Percentiles rank a stretch among this genome's conserved stretches.
Conservation (phyloP, 169 alveolate genomes). For the Perkinsus olseni region DNA sequence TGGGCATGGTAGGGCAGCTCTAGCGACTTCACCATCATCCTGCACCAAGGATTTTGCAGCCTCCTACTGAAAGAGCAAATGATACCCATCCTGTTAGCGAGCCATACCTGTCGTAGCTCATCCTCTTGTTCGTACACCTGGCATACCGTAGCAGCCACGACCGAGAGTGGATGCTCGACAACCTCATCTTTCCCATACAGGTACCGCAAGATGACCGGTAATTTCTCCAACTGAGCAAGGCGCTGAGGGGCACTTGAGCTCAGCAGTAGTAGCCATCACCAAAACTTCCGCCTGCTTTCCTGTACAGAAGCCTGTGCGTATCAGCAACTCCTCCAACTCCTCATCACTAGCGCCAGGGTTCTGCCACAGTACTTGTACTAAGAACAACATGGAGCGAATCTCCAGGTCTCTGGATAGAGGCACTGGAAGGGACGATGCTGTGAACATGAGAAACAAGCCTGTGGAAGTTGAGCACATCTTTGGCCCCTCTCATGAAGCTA, state of each 20-base stretch:
- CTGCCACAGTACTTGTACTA: not conserved
- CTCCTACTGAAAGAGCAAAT: not conserved
- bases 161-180: not conserved
- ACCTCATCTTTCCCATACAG: not conserved
- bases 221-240: not conserved
- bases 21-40: no score
- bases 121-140: not conserved
- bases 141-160: not conserved
- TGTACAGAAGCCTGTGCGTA: not conserved
- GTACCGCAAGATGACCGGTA: not conserved
- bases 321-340: not conserved
- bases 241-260: no score
- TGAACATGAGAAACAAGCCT: not conserved
- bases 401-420: not conserved
- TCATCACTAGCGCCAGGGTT: not conserved
- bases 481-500: no score
- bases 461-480: no score
- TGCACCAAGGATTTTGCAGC: not conserved
- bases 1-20: not conserved
- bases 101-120: not conserved
- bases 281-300: not conserved
- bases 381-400: not conserved
- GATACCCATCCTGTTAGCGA: not conserved
- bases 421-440: not conserved
- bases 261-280: not conserved